Evolutionary conservation across 1,284 basidiomycete genomes (phyloP), one percentile per base, ranked within the genome.

Genomic region (Neolentinus lepideus): DNA sequence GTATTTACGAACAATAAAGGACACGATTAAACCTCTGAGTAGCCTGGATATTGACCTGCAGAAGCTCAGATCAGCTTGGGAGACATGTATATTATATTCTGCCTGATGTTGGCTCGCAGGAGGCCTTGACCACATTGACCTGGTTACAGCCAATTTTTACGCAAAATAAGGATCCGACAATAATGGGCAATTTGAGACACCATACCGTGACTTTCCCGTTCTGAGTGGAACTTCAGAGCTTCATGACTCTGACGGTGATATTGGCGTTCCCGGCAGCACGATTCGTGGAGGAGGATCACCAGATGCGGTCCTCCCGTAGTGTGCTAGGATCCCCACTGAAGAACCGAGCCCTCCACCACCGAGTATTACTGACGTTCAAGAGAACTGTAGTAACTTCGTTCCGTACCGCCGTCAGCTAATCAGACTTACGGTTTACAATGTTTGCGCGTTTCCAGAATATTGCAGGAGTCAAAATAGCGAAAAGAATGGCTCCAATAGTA

Each of bases 401-500:
- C 33, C 43, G 14, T 25, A 33, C 12, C 24, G 22, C 45, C 6
- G 24, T 50, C 24, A 25, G 26, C 54, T 43, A 51, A 51, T 8
- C 21, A 25, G 25, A 71, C 82, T 59, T 61, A 87, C 85, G 62
- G 61, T 88, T 78, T 16, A 81, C 67, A 6, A 73, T 66, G 36
- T 69, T 73, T 31, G 83, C 86, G 54, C 77, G 75, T 53, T 79
- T 88, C 84, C 85, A 88, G 54, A 89, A 73, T 38, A 89, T 55
- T 4, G 85, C 83, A 8, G 88, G 83, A 4, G 76, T 79, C 3
- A 88, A 64, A 10, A 87, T 76, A 11, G 79, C 80, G 58, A 76
- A 78, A 11, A 90, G 65, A 33, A 89, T 66, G 25, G 75, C 75
- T 31, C 88, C 88, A 50, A 90, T 85, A 3, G 80, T 85, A 19